phyloP scores from a whole-genome alignment of 2,329 filamentous ascomycete genomes.

The Nothophoma quercina region DNA sequence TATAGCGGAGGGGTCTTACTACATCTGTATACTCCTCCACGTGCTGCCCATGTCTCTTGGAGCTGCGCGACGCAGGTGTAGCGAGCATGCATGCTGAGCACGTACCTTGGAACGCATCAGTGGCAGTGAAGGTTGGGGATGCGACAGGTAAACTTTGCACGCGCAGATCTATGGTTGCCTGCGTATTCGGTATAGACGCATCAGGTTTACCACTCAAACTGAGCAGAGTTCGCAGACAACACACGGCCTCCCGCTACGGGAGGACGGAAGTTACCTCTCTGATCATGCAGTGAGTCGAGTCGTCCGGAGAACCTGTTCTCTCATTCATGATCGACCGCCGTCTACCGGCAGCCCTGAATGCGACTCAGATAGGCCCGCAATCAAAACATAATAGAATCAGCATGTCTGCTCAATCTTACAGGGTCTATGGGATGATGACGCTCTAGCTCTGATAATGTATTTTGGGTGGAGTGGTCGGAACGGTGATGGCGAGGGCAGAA shows the following conservation, averaged over 20 bases:
- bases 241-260: constrained; percentile 23
- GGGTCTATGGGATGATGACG: constrained; percentile 1
- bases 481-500: constrained; percentile 9
- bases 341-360: constrained; percentile 1
- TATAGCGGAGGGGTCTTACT: constrained; percentile 21
- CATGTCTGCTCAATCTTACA: not conserved
- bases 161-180: constrained; percentile 4
- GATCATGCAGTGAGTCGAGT: constrained; percentile 6
- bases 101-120: constrained; percentile 24
- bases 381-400: constrained; percentile 7
- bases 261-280: constrained; percentile 9
- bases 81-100: constrained; percentile 27
- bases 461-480: constrained; percentile 11
- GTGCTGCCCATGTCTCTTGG: constrained; percentile 26
- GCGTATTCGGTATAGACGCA: constrained; percentile 2
- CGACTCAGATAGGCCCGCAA: constrained; percentile 9
- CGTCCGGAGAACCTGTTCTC: constrained; percentile 9
- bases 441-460: constrained; percentile 8
- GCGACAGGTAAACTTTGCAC: constrained; percentile 21
- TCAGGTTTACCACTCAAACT: not conserved
- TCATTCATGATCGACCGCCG: constrained; percentile 22
- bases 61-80: constrained; percentile 21
- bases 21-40: constrained; percentile 20
- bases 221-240: constrained; percentile 8
- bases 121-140: constrained; percentile 15